A percentile compares a stretch with the other conserved stretches of the same genome.
Conservation (phyloP, 345 rosid genomes). For the Conringia planisiliqua region DNA sequence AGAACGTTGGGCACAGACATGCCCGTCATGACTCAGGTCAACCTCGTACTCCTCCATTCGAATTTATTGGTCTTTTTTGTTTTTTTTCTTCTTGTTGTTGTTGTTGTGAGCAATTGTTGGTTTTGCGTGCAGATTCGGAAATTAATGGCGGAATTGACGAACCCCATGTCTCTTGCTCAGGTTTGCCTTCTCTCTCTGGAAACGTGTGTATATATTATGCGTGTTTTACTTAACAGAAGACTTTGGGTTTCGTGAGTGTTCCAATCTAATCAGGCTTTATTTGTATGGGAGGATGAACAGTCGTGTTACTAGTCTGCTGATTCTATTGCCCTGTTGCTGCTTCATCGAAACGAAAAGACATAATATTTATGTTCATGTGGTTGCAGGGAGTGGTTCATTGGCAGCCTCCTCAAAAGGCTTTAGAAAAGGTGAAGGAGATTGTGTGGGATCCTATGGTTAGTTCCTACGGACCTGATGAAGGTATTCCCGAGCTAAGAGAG, state of each 20-base stretch:
- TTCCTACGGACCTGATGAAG: constrained; percentile 91
- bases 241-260: constrained; percentile 13
- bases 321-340: neutral
- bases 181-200: constrained; percentile 36
- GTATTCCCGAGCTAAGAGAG: constrained; percentile 67
- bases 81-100: constrained; percentile 1
- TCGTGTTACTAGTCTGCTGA: neutral
- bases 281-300: neutral
- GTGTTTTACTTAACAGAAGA: neutral
- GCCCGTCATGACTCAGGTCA: constrained; percentile 89
- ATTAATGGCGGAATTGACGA: constrained; percentile 56
- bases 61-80: neutral
- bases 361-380: neutral
- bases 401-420: constrained; percentile 83
- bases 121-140: constrained; percentile 69
- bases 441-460: constrained; percentile 74
- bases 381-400: constrained; percentile 85
- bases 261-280: neutral
- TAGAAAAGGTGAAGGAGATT: constrained; percentile 75
- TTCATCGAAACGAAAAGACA: neutral
- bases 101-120: constrained; percentile 16
- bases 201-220: neutral
- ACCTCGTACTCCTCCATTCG: neutral
- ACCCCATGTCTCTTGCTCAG: constrained; percentile 90
- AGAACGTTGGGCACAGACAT: constrained; percentile 76